These are phyloP conservation scores for Punctularia strigosozonata DNA, from an alignment of 768 basidiomycete species.

Conservation along the genomic window DNA sequence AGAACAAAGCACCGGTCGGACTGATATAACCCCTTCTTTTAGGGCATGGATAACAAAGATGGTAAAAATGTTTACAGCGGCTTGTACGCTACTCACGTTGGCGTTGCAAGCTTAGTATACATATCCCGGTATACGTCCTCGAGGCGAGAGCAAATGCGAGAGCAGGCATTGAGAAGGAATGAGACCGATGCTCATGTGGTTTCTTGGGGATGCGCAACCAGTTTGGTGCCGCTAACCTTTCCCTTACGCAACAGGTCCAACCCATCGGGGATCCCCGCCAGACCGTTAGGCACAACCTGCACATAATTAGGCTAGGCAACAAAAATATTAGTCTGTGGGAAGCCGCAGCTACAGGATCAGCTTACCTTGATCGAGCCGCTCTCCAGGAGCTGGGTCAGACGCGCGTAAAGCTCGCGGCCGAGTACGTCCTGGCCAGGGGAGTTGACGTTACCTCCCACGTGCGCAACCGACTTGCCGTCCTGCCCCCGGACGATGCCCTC, in stretches of 20 bases:
- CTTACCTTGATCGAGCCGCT: slow-evolving; percentile 13
- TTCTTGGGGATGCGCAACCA: slow-evolving; percentile 15
- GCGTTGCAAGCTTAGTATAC: too few species aligned
- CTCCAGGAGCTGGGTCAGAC: slow-evolving; percentile 12
- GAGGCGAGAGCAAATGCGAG: too few species aligned
- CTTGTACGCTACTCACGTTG: too few species aligned
- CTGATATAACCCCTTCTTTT: too few species aligned
- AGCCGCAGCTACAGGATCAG: too few species aligned
- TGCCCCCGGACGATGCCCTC: slow-evolving; percentile 5
- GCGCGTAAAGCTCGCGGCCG: slow-evolving; percentile 10
- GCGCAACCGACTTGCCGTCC: slow-evolving; percentile 8
- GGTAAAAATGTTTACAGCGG: too few species aligned
- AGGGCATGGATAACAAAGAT: too few species aligned
- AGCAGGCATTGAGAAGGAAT: too few species aligned
- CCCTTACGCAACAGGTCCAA: slow-evolving; percentile 10
- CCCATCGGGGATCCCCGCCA: slow-evolving; percentile 14
- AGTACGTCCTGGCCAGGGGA: slow-evolving; percentile 5
- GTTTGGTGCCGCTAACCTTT: slow-evolving; percentile 16
- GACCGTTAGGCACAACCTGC: slow-evolving; percentile 15
- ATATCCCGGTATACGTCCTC: too few species aligned
- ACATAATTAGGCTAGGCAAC: slow-evolving; percentile 10
- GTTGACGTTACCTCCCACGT: slow-evolving; percentile 8
- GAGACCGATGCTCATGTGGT: too few species aligned
- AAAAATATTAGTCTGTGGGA: too few species aligned
- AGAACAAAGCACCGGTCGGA: too few species aligned